Percentiles rank a stretch among this genome's conserved stretches.
Conservation (phyloP, 768 basidiomycete genomes). For the Lentinula guzmanii region DNA sequence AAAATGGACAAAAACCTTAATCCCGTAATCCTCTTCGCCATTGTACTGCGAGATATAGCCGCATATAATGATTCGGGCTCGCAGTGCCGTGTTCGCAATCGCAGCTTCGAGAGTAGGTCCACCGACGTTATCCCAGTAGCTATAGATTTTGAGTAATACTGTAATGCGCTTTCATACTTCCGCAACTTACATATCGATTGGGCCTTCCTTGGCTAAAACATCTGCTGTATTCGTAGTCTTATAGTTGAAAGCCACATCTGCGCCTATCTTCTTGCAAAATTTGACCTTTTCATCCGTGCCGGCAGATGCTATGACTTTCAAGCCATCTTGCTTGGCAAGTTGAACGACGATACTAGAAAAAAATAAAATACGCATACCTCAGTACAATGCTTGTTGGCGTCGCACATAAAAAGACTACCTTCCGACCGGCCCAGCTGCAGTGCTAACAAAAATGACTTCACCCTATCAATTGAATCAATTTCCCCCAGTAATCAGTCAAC, state of each 20-base stretch:
- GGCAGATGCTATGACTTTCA: conserved; percentile 66
- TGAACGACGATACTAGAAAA: neutral
- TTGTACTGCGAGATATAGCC: conserved; percentile 5
- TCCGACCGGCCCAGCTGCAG: conserved; percentile 44
- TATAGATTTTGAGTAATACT: conserved; percentile 9
- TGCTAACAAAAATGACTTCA: conserved; percentile 44
- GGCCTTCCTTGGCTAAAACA: conserved; percentile 49
- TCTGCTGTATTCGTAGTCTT: conserved; percentile 51
- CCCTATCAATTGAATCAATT: conserved; percentile 23
- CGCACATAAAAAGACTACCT: conserved; percentile 21
- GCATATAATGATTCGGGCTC: conserved; percentile 42
- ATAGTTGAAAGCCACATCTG: conserved; percentile 71
- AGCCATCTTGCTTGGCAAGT: neutral
- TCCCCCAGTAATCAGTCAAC: neutral
- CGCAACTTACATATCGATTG: conserved; percentile 33
- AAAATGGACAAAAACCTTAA: neutral
- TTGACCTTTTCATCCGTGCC: conserved; percentile 69
- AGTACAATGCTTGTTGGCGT: conserved; percentile 6
- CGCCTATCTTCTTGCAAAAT: conserved; percentile 53
- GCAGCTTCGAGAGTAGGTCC: conserved; percentile 57
- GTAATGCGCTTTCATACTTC: neutral
- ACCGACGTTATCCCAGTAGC: conserved; percentile 57
- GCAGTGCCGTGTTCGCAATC: conserved; percentile 32
- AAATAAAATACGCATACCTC: neutral
- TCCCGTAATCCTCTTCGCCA: neutral